Evolutionary conservation across 1,284 basidiomycete species (phyloP), one percentile per base, ranked within the genome.

Genomic region (Lignosus rhinocerotis): DNA sequence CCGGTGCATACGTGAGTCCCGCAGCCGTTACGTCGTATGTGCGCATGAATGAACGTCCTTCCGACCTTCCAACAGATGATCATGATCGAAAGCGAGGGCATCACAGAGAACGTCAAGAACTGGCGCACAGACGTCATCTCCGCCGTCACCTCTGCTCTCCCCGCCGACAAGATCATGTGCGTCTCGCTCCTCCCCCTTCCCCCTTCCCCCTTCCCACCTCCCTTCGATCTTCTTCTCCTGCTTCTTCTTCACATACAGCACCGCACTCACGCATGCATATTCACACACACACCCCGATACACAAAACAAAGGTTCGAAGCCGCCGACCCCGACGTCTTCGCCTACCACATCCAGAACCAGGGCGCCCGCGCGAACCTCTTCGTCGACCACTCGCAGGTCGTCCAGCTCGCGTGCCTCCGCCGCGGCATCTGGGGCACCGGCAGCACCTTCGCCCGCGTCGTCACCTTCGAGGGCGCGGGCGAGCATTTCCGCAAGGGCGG

Each of bases 11-110:
- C 56, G 72, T 68, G 54, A n/a, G 66, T 63, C 10, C 14, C 4
- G 31, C 34, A 16, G 1, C 14, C n/a, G 14, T 17, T 8, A 8
- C 17, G 9, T 17, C n/a, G 17, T 10, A 21, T 33, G 21, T 16
- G 43, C 2, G 41, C 14, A 9, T 25, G 41, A 32, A 51, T 3
- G 56, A 41, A 19, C 10, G 16, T 10, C 19, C 33, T 6, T 6
- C 45, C 21, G n/a, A n/a, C n/a, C 25, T 17, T 8, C 16, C 50
- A 19, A 10, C 57, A 78, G 72, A 78, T 77, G 71, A 74, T 79
- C 52, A 78, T 78, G 77, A 80, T 80, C 46, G 78, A 80, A 62
- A 77, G 75, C 59, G 78, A 79, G 54, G 77, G 78, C 12, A 79
- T 80, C 56, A 80, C 78, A 0, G 79, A 80, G 67, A 80, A 80